Base-by-base conservation (phyloP, 495 filamentous ascomycete species). In the Hypoxylon fuscum region DNA sequence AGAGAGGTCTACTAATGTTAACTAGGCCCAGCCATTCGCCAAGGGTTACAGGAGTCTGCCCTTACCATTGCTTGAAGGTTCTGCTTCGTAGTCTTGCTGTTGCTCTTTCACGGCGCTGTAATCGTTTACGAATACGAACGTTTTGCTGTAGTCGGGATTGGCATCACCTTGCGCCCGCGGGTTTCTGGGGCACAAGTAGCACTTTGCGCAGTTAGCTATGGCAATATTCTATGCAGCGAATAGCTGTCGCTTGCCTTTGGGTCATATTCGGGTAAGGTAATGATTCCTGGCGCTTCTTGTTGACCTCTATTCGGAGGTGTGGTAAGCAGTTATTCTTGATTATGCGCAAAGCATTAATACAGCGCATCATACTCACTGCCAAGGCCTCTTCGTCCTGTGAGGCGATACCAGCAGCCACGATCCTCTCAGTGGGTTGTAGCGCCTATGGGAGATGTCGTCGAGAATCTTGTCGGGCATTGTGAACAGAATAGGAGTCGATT, bases 171-270 rank as follows among this genome's bases (percentile, higher is more conserved):
- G 87, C 1, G 94, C 95, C n/a, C 95, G 87, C 64, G 88, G 81
- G 71, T 99, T 99, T 29, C 93, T 88, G 1, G 95, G 95, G 72
- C 95, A 99, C n/a, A 99, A 85, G 69, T 97, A 99, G 77, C 95
- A 99, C 75, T 87, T 62, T 5, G 18, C 3, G 4, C 9, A 25
- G 56, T 73, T 31, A 75, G 32, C 31, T 12, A 22, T 9, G 32
- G 37, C 40, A 29, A 3, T 27, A 9, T 2, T 9, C 17, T 4
- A 4, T 37, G 17, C 29, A 40, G 17, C 12, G 7, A 14, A 12
- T 6, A 9, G 40, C 23, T 15, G 20, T 31, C 1, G 68, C 81
- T 27, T 72, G 85, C 87, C 68, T 85, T 82, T 25, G 88, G 87
- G 68, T 98, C 95, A 65, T 96, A 90, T 47, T 78, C 76, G 1